Conservation (phyloP, 2,329 filamentous ascomycete species). For the Ceratocystis variospora region DNA sequence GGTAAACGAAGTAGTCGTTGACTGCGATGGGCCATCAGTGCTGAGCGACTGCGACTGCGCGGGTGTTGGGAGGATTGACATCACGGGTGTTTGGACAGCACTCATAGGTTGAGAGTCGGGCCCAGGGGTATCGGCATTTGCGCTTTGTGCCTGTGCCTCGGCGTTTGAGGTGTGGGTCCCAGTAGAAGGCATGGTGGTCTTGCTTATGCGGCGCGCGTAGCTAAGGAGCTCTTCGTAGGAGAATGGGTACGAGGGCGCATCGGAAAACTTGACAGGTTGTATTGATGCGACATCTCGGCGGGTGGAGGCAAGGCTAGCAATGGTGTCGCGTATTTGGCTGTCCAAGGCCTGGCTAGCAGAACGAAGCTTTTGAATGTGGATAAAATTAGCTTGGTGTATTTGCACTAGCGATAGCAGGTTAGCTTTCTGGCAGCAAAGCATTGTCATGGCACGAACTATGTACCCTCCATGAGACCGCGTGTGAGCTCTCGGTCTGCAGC, state of each 20-base stretch:
- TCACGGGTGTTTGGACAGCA: slow-evolving; percentile 22
- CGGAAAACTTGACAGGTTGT: slow-evolving; percentile 42
- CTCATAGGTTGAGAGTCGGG: slow-evolving; percentile 27
- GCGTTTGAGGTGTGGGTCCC: slow-evolving; percentile 28
- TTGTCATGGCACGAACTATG: neutral
- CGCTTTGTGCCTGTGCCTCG: slow-evolving; percentile 23
- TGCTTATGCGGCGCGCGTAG: slow-evolving; percentile 68
- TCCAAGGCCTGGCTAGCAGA: slow-evolving; percentile 52
- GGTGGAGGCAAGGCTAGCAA: slow-evolving; percentile 55
- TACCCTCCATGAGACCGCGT: slow-evolving; percentile 51
- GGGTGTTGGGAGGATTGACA: slow-evolving; percentile 19
- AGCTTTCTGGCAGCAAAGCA: neutral
- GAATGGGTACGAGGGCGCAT: slow-evolving; percentile 40
- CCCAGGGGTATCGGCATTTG: slow-evolving; percentile 25
- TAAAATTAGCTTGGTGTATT: slow-evolving; percentile 60
- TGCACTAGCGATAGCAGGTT: slow-evolving; percentile 39
- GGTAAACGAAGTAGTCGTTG: slow-evolving; percentile 27
- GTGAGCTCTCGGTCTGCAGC: slow-evolving; percentile 55
- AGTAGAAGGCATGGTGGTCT: slow-evolving; percentile 55
- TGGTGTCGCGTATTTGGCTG: slow-evolving; percentile 55
- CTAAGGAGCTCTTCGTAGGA: slow-evolving; percentile 59
- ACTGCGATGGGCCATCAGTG: slow-evolving; percentile 23
- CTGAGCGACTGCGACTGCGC: slow-evolving; percentile 22
- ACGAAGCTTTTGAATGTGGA: slow-evolving; percentile 55
- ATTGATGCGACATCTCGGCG: slow-evolving; percentile 58